These are phyloP conservation scores for Hypericum perforatum DNA, from an alignment of 345 rosid genomes.

Conservation along the genomic window DNA sequence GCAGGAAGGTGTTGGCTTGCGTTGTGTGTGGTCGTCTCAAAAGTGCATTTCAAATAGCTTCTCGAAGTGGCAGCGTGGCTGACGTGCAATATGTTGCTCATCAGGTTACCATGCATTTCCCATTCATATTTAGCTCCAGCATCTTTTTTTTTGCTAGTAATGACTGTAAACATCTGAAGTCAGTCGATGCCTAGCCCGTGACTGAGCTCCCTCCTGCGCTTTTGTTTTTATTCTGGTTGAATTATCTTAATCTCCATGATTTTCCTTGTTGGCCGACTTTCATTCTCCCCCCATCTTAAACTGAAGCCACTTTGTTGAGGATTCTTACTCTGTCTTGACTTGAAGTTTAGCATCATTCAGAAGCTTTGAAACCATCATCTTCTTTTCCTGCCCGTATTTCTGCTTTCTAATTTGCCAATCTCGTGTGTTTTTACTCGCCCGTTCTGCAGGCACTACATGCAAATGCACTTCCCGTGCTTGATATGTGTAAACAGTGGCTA, in stretches of 20 bases:
- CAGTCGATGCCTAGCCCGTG: too few relatives aligned
- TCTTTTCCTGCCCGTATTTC: neutral
- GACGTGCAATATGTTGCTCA: constrained; percentile 98
- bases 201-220: too few relatives aligned
- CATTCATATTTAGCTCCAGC: neutral
- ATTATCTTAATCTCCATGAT: too few relatives aligned
- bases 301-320: too few relatives aligned
- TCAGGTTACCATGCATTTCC: constrained; percentile 38
- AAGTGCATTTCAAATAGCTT: constrained; percentile 95
- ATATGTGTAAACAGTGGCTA: constrained; percentile 94
- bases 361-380: neutral
- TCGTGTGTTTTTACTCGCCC: neutral
- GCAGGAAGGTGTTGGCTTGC: constrained; percentile 94
- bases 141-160: neutral
- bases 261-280: too few relatives aligned
- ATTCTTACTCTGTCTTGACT: too few relatives aligned
- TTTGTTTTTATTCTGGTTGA: too few relatives aligned
- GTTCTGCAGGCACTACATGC: constrained; percentile 74
- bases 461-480: constrained; percentile 86
- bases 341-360: too few relatives aligned
- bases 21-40: constrained; percentile 95
- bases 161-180: too few relatives aligned
- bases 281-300: too few relatives aligned
- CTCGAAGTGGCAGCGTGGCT: constrained; percentile 91
- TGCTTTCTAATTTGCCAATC: neutral